phyloP scores from a whole-genome alignment of 164 flowering plant genomes.

The Vitis riparia region DNA sequence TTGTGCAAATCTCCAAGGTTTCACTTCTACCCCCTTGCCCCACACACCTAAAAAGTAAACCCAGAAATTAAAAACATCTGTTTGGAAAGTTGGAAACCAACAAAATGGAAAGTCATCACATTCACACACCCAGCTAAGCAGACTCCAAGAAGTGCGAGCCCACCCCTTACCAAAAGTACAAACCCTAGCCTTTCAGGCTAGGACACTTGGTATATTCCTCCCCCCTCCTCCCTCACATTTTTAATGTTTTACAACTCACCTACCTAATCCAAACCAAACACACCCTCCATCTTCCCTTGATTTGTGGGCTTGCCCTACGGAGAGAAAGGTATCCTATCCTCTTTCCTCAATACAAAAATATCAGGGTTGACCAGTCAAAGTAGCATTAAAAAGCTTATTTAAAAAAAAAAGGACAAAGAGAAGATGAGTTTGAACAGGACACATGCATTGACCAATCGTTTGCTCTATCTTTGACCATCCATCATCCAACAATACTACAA shows the following conservation, averaged over 20 bases:
- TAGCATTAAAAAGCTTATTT: constrained; percentile 13
- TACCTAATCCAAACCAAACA: no score
- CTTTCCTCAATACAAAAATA: not conserved
- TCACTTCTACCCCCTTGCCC: no score
- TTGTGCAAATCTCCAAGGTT: no score
- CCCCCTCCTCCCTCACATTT: not conserved
- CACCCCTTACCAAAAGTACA: constrained; percentile 1
- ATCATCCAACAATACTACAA: not conserved
- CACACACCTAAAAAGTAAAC: not conserved
- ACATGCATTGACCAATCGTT: constrained; percentile 22
- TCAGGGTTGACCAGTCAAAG: constrained; percentile 30
- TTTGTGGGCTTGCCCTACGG: no score
- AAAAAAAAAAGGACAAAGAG: not conserved
- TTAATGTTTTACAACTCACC: no score
- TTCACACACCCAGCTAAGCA: not conserved
- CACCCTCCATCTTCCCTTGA: no score
- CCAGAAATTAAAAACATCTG: not conserved
- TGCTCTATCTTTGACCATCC: constrained; percentile 15
- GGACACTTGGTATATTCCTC: not conserved
- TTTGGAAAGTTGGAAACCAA: not conserved
- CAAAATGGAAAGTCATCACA: constrained; percentile 1
- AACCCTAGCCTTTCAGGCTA: not conserved
- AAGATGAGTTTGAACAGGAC: constrained; percentile 16
- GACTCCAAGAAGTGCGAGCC: not conserved
- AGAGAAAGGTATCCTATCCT: no score